Percentiles rank a stretch among this genome's conserved stretches.
Conservation (phyloP, 2,329 filamentous ascomycete genomes). For the Erysiphe neolycopersici region DNA sequence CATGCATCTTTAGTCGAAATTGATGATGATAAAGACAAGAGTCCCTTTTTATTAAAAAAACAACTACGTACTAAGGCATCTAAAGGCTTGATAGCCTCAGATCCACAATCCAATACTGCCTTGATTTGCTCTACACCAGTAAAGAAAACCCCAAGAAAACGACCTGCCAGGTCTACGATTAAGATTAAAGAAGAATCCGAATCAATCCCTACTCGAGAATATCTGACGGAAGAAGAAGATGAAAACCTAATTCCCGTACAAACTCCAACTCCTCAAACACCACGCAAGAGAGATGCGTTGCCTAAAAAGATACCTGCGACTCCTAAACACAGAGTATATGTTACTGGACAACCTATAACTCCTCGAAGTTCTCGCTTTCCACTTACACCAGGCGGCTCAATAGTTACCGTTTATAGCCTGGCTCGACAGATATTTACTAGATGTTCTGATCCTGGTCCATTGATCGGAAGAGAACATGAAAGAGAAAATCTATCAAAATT, state of each 20-base stretch:
- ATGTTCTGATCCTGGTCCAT: constrained; percentile 18
- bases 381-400: constrained; percentile 33
- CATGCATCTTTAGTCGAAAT: constrained; percentile 11
- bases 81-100: constrained; percentile 19
- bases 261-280: constrained; percentile 43
- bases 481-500: constrained; percentile 40
- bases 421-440: constrained; percentile 65
- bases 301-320: constrained; percentile 43
- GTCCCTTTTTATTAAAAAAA: constrained; percentile 21
- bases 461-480: constrained; percentile 19
- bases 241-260: constrained; percentile 18
- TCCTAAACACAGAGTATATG: constrained; percentile 59
- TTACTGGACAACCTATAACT: constrained; percentile 47
- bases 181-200: constrained; percentile 1
- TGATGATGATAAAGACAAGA: constrained; percentile 41
- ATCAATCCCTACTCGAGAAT: constrained; percentile 14
- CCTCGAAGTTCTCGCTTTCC: constrained; percentile 57
- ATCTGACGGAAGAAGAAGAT: constrained; percentile 16
- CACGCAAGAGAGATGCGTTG: constrained; percentile 55
- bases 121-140: constrained; percentile 9
- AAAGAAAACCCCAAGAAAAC: constrained; percentile 1
- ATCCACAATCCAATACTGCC: constrained; percentile 12
- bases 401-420: constrained; percentile 58
- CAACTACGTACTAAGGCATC: constrained; percentile 13
- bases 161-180: background rate